Conservation (phyloP, 495 filamentous ascomycete genomes). For the Xylaria curta region DNA sequence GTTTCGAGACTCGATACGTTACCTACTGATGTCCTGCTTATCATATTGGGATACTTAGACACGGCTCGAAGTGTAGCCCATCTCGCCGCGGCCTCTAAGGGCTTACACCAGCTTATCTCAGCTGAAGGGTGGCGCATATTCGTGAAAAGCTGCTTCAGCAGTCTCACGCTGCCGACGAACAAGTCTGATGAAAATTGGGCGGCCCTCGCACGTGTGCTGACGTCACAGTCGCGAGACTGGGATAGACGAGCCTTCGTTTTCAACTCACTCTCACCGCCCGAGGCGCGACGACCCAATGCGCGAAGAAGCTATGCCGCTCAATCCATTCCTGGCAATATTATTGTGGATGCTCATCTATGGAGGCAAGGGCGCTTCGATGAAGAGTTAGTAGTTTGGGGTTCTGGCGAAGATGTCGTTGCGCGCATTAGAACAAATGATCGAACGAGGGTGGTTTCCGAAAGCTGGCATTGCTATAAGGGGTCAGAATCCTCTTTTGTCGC, state of each 20-base stretch:
- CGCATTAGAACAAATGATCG: conserved; percentile 38
- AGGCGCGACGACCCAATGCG: conserved; percentile 12
- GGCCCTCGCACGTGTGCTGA: conserved; percentile 46
- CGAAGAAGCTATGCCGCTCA: conserved; percentile 22
- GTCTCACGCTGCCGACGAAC: conserved; percentile 35
- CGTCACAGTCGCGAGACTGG: conserved; percentile 53
- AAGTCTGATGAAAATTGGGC: conserved; percentile 39
- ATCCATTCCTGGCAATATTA: conserved; percentile 43
- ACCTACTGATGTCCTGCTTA: conserved; percentile 48
- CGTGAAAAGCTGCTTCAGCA: conserved; percentile 46
- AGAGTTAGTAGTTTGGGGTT: conserved; percentile 53
- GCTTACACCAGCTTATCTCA: conserved; percentile 37
- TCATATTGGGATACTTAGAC: conserved; percentile 46
- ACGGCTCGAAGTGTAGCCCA: conserved; percentile 46
- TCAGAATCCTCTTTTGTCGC: conserved; percentile 34
- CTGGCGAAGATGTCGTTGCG: conserved; percentile 51
- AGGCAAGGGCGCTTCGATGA: conserved; percentile 36
- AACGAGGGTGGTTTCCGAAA: conserved; percentile 24
- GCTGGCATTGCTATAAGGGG: conserved; percentile 43
- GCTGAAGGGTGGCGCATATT: conserved; percentile 53
- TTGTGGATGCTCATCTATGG: conserved; percentile 48
- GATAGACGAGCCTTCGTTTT: conserved; percentile 47
- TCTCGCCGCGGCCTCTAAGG: conserved; percentile 41
- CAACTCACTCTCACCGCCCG: conserved; percentile 30
- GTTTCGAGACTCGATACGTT: conserved; percentile 34